phyloP scores from a whole-genome alignment of 2,329 filamentous ascomycete species.

The Penicillium oxalicum region DNA sequence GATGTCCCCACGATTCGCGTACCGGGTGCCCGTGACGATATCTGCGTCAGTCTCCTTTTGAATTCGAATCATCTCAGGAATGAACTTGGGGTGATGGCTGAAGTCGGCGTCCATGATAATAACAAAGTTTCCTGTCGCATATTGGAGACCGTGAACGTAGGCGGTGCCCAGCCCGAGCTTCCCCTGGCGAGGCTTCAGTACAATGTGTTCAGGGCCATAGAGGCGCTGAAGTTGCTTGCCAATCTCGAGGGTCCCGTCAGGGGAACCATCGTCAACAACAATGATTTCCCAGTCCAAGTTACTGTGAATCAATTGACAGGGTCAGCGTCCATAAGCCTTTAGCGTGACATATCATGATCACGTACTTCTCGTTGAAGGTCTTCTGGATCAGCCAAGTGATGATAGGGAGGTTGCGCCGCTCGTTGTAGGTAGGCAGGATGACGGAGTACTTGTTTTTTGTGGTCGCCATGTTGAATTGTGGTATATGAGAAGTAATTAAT shows the following conservation, averaged over 20 bases:
- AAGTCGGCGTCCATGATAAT: constrained; percentile 99
- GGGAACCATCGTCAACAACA: constrained; percentile 96
- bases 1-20: constrained; percentile 63
- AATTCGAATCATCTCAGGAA: constrained; percentile 81
- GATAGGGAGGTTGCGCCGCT: constrained; percentile 93
- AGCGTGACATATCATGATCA: background rate
- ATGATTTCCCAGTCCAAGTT: constrained; percentile 95
- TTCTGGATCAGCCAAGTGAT: constrained; percentile 89
- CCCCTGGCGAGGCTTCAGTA: constrained; percentile 81
- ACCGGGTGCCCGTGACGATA: constrained; percentile 93
- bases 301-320: constrained; percentile 43
- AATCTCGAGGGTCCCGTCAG: constrained; percentile 87
- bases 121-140: constrained; percentile 84
- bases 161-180: constrained; percentile 97
- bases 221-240: constrained; percentile 83
- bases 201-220: constrained; percentile 68
- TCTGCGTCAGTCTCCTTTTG: constrained; percentile 79
- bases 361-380: constrained; percentile 83
- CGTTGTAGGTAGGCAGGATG: constrained; percentile 97
- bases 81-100: constrained; percentile 98
- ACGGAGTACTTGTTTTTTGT: constrained; percentile 82
- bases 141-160: constrained; percentile 91
- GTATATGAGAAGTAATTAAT: constrained; percentile 5
- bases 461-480: constrained; percentile 27
- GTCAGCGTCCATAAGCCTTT: constrained; percentile 1